phyloP scores from a whole-genome alignment of 192 early-diverging fungal species.

The Coemansia sp. region DNA sequence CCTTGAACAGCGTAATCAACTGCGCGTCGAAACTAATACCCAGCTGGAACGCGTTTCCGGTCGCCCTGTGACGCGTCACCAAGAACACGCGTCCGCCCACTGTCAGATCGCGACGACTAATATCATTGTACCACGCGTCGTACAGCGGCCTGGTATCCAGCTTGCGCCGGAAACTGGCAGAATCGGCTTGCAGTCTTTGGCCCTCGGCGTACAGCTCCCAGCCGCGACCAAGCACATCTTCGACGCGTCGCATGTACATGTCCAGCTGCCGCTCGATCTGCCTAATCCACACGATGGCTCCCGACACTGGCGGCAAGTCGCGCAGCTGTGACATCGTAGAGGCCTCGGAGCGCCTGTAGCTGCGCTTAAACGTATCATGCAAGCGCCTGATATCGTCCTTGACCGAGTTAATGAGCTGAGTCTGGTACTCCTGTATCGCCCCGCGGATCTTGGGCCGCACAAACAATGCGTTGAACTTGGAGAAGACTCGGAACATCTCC shows the following conservation, averaged over 20 bases:
- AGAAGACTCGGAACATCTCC: constrained; percentile 99
- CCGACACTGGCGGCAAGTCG: constrained; percentile 90
- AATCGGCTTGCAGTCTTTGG: constrained; percentile 86
- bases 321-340: constrained; percentile 87
- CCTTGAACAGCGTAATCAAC: constrained; percentile 97
- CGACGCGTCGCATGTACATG: constrained; percentile 95
- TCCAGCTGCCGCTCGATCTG: constrained; percentile 98
- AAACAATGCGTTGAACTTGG: constrained; percentile 99
- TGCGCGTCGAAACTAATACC: constrained; percentile 93
- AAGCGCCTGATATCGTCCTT: constrained; percentile 97
- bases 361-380: constrained; percentile 94
- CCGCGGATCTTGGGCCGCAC: constrained; percentile 99
- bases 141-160: constrained; percentile 90
- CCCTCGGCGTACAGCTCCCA: constrained; percentile 99
- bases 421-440: constrained; percentile 99
- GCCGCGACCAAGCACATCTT: constrained; percentile 95
- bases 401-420: constrained; percentile 95
- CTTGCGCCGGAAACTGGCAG: constrained; percentile 89
- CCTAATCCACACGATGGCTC: constrained; percentile 94
- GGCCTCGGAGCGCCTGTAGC: constrained; percentile 88
- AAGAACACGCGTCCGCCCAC: constrained; percentile 90
- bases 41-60: constrained; percentile 72
- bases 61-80: constrained; percentile 79
- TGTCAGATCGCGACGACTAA: constrained; percentile 76
- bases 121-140: constrained; percentile 89